These are phyloP conservation scores for Combretum micranthum DNA, from an alignment of 345 rosid genomes.

Conservation along the genomic window DNA sequence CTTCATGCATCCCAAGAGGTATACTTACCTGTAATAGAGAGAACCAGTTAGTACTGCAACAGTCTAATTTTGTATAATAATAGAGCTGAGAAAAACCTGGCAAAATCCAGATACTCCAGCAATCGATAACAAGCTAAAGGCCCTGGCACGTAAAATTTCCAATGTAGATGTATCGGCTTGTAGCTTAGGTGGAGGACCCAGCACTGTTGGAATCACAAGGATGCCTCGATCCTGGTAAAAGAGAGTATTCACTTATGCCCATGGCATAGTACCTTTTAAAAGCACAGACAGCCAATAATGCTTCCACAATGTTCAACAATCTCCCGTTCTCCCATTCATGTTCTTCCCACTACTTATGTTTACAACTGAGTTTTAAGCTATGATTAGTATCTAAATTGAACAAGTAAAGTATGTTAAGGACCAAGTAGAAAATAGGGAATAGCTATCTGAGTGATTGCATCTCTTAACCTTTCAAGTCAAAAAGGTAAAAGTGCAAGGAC, in stretches of 20 bases:
- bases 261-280: neutral
- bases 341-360: too few species aligned
- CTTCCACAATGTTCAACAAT: too few species aligned
- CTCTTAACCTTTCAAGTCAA: too few species aligned
- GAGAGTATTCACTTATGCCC: neutral
- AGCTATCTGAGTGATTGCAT: too few species aligned
- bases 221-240: slow-evolving; percentile 49
- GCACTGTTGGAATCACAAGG: slow-evolving; percentile 74
- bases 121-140: slow-evolving; percentile 67
- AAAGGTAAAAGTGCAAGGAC: too few species aligned
- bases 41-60: neutral
- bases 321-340: too few species aligned
- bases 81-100: slow-evolving; percentile 39
- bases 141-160: slow-evolving; percentile 44
- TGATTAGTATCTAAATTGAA: too few species aligned
- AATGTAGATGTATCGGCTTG: slow-evolving; percentile 42
- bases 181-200: slow-evolving; percentile 76
- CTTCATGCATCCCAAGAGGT: slow-evolving; percentile 10
- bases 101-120: slow-evolving; percentile 85
- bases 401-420: too few species aligned
- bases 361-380: too few species aligned
- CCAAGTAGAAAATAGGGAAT: too few species aligned
- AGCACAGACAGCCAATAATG: neutral
- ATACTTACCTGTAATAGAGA: slow-evolving; percentile 49
- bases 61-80: neutral